Conservation (phyloP, 2,329 filamentous ascomycete species). For the Neurospora crassa region DNA sequence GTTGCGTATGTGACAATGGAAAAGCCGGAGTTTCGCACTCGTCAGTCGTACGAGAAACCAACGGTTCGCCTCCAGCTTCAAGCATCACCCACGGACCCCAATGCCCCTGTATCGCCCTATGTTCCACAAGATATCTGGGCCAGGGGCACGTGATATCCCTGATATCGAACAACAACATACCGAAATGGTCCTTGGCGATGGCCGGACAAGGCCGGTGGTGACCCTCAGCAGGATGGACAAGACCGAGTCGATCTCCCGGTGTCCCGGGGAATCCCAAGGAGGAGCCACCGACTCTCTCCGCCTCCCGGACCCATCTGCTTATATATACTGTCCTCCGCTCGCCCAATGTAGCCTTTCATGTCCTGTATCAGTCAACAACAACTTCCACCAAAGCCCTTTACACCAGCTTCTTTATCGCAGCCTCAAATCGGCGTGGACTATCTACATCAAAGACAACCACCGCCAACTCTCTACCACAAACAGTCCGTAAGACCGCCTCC, state of each 20-base stretch:
- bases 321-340: not conserved
- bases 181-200: not conserved
- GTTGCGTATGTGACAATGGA: conserved; percentile 7
- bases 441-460: no score
- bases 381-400: no score
- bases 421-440: no score
- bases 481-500: not conserved
- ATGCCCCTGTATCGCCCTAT: not conserved
- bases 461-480: not conserved
- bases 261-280: not conserved
- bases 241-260: not conserved
- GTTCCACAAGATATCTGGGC: not conserved
- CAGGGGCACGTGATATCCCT: conserved; percentile 15
- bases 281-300: not conserved
- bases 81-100: conserved; percentile 4
- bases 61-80: conserved; percentile 4
- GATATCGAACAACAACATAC: conserved; percentile 8
- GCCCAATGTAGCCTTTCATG: not conserved
- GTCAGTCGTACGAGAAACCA: conserved; percentile 11
- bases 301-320: not conserved
- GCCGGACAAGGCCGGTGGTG: not conserved
- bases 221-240: not conserved
- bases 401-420: no score
- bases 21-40: conserved; percentile 7
- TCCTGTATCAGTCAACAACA: not conserved